A percentile compares a stretch with the other conserved stretches of the same genome.
Evolutionary conservation across 768 basidiomycete genomes (phyloP).

Genomic region (Paxillus ammoniavirescens): DNA sequence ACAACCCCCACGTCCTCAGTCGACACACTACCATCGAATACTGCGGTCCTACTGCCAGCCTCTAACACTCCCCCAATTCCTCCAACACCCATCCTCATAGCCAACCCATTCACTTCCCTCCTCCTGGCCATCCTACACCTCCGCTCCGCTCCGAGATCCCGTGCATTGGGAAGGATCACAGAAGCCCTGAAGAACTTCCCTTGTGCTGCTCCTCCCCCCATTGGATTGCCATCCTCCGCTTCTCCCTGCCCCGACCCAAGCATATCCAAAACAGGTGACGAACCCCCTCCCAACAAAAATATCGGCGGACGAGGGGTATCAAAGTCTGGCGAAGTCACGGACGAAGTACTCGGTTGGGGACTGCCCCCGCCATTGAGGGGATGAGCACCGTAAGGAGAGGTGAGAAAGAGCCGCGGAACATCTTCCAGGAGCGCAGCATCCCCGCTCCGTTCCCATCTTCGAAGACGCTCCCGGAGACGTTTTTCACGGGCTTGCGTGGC

Average conservation of each 20-base stretch:
- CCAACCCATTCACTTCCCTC: conserved; percentile 76
- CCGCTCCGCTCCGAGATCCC: conserved; percentile 55
- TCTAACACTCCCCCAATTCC: conserved; percentile 69
- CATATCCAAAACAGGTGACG: conserved; percentile 27
- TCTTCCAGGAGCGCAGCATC: conserved; percentile 61
- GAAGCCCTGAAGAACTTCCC: conserved; percentile 65
- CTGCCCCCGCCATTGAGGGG: not conserved
- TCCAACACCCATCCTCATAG: conserved; percentile 81
- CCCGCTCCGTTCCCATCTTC: conserved; percentile 66
- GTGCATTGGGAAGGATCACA: conserved; percentile 60
- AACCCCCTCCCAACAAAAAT: conserved; percentile 19
- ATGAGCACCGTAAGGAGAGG: conserved; percentile 17
- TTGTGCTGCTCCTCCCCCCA: conserved; percentile 5
- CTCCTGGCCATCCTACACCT: conserved; percentile 58
- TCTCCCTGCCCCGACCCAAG: conserved; percentile 15
- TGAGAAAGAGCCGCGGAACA: conserved; percentile 50
- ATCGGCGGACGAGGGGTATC: conserved; percentile 25
- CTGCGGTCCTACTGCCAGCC: not conserved
- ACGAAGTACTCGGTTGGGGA: conserved; percentile 25
- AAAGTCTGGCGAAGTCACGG: conserved; percentile 30
- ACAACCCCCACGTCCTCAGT: conserved; percentile 1
- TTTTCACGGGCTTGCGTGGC: conserved; percentile 69
- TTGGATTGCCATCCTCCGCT: conserved; percentile 13
- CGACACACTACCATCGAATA: not conserved
- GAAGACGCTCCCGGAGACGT: conserved; percentile 67